Evolutionary conservation across 441 rosid genomes (phyloP), one percentile per base, ranked within the genome.

Genomic region (Populus trichocarpa): DNA sequence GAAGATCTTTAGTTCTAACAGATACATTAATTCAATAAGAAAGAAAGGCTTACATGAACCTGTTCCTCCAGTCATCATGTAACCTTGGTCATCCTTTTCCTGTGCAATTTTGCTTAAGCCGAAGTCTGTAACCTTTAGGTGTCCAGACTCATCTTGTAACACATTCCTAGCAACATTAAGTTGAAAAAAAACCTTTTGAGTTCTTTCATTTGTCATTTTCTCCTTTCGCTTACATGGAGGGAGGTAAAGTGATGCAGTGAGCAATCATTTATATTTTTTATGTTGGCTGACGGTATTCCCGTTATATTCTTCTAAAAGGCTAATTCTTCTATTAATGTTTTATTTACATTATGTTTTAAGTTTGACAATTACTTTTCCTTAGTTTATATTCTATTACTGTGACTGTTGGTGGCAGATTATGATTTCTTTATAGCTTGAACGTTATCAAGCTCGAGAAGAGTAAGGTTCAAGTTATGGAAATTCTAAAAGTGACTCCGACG

Each of bases 101-200:
- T 85, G 88, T 6, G 86, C 87, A 82, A 89, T 81, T 80, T 89
- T 90, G 87, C 94, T 90, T 68, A 90, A 81, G 81, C 94, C 92
- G 73, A 89, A 87, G 84, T 87, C 92, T 28, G 93, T 90, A 53
- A 88, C 93, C 86, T 90, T 90, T 28, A 90, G 86, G 75, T 86
- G 93, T 18, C 92, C 92, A 0, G 93, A 86, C 82, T 88, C 92
- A 78, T 87, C 92, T 79, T 69, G 92, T 40, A 90, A 81, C 63
- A 90, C 87, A 70, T 90, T 90, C 78, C 93, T 90, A 75, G 0
- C 3, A 77, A 63, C 22, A 77, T 71, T 53, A 63, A 30, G 74
- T 42, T 12, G 76, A 25, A 36, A 50, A 12, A 40, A 71, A 20
- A 53, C 50, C 10, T n/a, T 46, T 50, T 75, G 20, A 82, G 64